Conservation (phyloP, 805 yeast genomes). For the Lipomyces sp. region DNA sequence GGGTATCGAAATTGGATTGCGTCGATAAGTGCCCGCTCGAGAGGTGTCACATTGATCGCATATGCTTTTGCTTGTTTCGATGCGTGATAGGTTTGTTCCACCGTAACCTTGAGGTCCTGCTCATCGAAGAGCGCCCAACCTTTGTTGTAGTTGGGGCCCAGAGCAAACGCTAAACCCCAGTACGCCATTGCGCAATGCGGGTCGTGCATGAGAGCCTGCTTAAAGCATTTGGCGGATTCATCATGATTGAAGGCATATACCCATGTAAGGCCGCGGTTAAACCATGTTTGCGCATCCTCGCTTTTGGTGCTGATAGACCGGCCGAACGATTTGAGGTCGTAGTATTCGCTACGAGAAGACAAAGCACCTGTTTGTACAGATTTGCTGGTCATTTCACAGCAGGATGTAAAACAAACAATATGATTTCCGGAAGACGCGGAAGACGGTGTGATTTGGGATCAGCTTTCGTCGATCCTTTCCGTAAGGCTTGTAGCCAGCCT, state of each 20-base stretch:
- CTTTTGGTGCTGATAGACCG: neutral
- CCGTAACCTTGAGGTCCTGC: neutral
- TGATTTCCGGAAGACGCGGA: no score
- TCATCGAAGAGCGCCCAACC: neutral
- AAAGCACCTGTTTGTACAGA: no score
- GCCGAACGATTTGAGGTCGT: conserved; percentile 2
- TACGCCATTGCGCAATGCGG: neutral
- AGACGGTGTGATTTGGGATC: no score
- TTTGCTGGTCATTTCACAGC: no score
- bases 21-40: neutral
- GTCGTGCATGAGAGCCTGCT: neutral
- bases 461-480: no score
- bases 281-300: conserved; percentile 2
- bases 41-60: neutral
- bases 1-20: neutral
- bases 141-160: neutral
- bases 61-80: neutral
- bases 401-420: no score
- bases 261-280: conserved; percentile 1
- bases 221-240: neutral
- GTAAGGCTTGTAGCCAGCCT: no score
- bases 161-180: neutral
- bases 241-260: neutral
- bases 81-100: neutral
- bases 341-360: neutral